Evolutionary conservation across 164 flowering plant genomes (phyloP).

Genomic region (Brasenia schreberi): DNA sequence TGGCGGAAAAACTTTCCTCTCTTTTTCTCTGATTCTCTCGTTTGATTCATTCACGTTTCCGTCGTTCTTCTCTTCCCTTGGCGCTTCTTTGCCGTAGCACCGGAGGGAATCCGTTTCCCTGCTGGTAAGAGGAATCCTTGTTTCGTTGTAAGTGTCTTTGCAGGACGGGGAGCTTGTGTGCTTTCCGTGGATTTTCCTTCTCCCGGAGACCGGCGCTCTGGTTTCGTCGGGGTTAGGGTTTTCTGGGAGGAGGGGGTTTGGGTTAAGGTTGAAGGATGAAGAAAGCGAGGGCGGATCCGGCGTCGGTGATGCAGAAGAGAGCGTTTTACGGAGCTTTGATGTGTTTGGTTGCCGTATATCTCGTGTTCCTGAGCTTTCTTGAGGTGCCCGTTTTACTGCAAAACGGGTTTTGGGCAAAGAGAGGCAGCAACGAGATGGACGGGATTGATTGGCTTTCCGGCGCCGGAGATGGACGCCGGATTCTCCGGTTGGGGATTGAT

Average conservation of each 20-base stretch:
- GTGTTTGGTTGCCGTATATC: slow-evolving; percentile 25
- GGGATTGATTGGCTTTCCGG: slow-evolving; percentile 4
- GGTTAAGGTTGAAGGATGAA: slow-evolving; percentile 13
- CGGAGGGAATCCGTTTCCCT: background rate
- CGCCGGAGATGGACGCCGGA: slow-evolving; percentile 1
- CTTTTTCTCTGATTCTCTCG: background rate
- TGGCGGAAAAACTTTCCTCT: background rate
- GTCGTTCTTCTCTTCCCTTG: background rate
- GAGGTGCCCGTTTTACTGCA: slow-evolving; percentile 45
- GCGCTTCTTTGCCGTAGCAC: background rate
- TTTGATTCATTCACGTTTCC: background rate
- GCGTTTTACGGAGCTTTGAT: slow-evolving; percentile 34
- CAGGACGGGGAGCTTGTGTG: background rate
- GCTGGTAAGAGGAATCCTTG: background rate
- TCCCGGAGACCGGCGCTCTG: background rate
- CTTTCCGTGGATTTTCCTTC: background rate
- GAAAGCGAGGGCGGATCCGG: slow-evolving; percentile 26
- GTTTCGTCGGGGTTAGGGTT: background rate
- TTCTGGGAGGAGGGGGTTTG: background rate
- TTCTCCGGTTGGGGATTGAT: slow-evolving; percentile 8
- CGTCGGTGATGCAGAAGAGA: slow-evolving; percentile 21
- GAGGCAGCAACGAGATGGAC: slow-evolving; percentile 4
- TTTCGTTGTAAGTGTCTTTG: background rate
- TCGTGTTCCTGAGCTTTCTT: slow-evolving; percentile 24
- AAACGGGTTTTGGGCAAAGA: slow-evolving; percentile 5